Base-by-base conservation (phyloP, 805 yeast species). In the Yamadazyma paraphyllophila region DNA sequence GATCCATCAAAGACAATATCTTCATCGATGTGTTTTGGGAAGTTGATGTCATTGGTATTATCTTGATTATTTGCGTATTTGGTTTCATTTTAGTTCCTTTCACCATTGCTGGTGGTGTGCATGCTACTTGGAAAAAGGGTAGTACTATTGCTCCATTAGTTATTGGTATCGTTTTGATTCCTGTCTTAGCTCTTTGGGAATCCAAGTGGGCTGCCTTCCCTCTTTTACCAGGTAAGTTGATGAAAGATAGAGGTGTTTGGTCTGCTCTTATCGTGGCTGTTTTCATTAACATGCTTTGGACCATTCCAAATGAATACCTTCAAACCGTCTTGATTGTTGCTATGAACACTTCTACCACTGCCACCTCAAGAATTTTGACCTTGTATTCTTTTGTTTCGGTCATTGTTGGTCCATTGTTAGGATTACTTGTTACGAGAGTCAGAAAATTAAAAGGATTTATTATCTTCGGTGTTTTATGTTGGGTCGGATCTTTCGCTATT, bases 241-340 rank as follows among this genome's bases (percentile, higher is more conserved):
- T 86, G 57, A 78, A 70, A 47, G 87, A 86, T 61, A 77, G 89
- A 53, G 87, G 85, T 50, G 82, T 85, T 27, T 83, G 88, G 85
- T 68, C 88, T 11, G 85, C 91, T n/a, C 57, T 83, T 47, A 57
- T 71, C 26, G 73, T 84, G 50, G 83, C 80, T 2, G 62, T 83
- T 46, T 63, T 84, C 50, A 69, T 83, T 48, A 77, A 83, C 64
- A 75, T 82, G 57, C 69, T 82, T 44, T 83, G 78, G 76, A 76
- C 80, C 61, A 78, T 84, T 83, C 88, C 84, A 42, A 79, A 81
- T 49, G 86, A 81, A 54, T 86, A 75, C 61, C 61, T 86, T 62
- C 85, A 81, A 63, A 75, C 90, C 0, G 83, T 84, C 16, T 67
- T 86, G 49, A 55, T 80, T 38, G 87, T 85, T 26, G 83, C 84